Percentiles rank a stretch among this genome's conserved stretches.
Evolutionary conservation across 1,284 basidiomycete genomes (phyloP).

Genomic region (Sporisorium scitamineum): DNA sequence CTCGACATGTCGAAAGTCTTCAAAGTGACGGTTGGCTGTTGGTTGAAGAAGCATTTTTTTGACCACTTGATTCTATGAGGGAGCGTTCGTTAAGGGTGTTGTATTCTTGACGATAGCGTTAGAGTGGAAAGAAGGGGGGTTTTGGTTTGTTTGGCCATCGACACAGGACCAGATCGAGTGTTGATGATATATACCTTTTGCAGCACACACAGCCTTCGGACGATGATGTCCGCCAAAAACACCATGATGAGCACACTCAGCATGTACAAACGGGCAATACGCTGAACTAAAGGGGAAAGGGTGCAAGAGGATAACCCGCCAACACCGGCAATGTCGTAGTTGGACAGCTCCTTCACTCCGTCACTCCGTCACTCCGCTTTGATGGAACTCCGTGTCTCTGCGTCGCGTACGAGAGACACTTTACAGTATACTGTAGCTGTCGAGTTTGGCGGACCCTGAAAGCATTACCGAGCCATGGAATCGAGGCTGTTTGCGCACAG

Average conservation of each 20-base stretch:
- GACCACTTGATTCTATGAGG: too few relatives aligned
- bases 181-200: not conserved
- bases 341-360: slow-evolving; percentile 13
- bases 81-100: too few relatives aligned
- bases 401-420: not conserved
- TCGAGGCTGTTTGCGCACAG: too few relatives aligned
- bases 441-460: not conserved
- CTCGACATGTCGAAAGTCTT: slow-evolving; percentile 18
- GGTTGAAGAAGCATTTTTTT: slow-evolving; percentile 14
- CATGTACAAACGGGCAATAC: too few relatives aligned
- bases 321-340: not conserved
- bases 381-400: slow-evolving; percentile 6
- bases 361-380: not conserved
- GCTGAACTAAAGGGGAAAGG: not conserved
- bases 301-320: too few relatives aligned
- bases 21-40: slow-evolving; percentile 2
- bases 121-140: too few relatives aligned
- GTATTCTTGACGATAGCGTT: not conserved
- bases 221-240: not conserved
- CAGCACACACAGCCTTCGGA: too few relatives aligned
- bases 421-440: not conserved
- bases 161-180: too few relatives aligned
- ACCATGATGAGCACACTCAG: slow-evolving; percentile 1
- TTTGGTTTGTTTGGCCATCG: too few relatives aligned
- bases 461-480: too few relatives aligned